A percentile compares a stretch with the other conserved stretches of the same genome.
Evolutionary conservation across 495 filamentous ascomycete species (phyloP).

Genomic region (Glutinoglossum americanum): DNA sequence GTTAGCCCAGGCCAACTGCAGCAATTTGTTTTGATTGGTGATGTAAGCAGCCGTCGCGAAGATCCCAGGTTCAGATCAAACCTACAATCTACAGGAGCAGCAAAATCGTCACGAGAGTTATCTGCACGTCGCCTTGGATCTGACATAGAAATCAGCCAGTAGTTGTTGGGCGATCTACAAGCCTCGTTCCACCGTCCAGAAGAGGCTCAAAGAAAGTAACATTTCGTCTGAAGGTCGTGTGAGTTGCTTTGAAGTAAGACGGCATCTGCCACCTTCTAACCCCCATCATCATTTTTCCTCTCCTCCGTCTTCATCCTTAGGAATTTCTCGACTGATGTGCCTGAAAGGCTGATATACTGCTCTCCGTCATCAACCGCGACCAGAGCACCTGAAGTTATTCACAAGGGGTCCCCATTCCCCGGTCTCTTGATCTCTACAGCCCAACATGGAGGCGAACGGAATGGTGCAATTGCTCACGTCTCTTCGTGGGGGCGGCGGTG

Average conservation of each 20-base stretch:
- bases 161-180: not conserved
- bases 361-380: not conserved
- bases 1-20: not conserved
- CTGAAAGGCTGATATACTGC: not conserved
- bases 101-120: not conserved
- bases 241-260: not conserved
- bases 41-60: conserved; percentile 1
- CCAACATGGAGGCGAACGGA: not conserved
- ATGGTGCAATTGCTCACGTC: conserved; percentile 1
- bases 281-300: not conserved
- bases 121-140: not conserved
- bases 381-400: not conserved
- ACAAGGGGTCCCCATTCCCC: not conserved
- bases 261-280: not conserved
- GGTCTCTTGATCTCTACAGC: not conserved
- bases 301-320: not conserved
- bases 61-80: not conserved
- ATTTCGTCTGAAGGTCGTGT: conserved; percentile 2
- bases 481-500: not conserved
- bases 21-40: conserved; percentile 2
- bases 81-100: not conserved
- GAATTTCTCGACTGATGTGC: not conserved
- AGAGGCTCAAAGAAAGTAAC: not conserved
- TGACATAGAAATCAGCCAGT: conserved; percentile 1
- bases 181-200: not conserved